Base-by-base conservation (phyloP, 495 filamentous ascomycete genomes). In the Penicillium dipodomyicola region DNA sequence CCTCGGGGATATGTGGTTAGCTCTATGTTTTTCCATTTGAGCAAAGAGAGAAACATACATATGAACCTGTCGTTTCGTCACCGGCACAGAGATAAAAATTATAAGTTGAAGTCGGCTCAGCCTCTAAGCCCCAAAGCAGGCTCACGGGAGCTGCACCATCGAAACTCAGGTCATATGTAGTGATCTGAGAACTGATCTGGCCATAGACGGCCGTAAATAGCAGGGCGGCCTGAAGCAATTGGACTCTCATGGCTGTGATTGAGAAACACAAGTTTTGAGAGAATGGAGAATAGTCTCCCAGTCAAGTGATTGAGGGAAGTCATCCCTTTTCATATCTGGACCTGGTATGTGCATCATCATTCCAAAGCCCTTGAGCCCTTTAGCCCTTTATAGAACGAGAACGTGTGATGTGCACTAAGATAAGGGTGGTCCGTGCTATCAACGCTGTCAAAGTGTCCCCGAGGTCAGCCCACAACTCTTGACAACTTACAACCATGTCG, bases 1-100 rank as follows among this genome's bases (percentile, higher is more conserved):
- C 23, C 23, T 25, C 23, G 23, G 23, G 23, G 23, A 52, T 39
- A 27, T 47, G 32, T 33, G 27, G 25, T 58, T 40, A 57, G 58
- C 19, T 19, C 11, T 12, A 37, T 12, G 43, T 27, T 17, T 20
- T 9, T 29, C 8, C 2, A n/a, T 32, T 10, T 5, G 5, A 8
- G 1, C 8, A 22, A 2, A 25, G 33, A 19, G 32, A 45, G 15
- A 3, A 20, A 14, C 56, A 37, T 55, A 82, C 79, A 61, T 77
- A 71, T 41, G 63, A 73, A 30, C 59, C 71, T 4, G 65, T 67
- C 1, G 70, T 66, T 63, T 88, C 87, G 29, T 86, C 84, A 29
- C 85, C 85, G 35, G 85, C 80, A 60, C 81, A 87, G 3, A 90
- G 77, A 58, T 81, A 83, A 23, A 90, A 70, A 41, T 81, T 72